A percentile compares a stretch with the other conserved stretches of the same genome.
These are phyloP conservation scores for Annulohypoxylon truncatum DNA, from an alignment of 2,329 filamentous ascomycete genomes.

Conservation along the genomic window DNA sequence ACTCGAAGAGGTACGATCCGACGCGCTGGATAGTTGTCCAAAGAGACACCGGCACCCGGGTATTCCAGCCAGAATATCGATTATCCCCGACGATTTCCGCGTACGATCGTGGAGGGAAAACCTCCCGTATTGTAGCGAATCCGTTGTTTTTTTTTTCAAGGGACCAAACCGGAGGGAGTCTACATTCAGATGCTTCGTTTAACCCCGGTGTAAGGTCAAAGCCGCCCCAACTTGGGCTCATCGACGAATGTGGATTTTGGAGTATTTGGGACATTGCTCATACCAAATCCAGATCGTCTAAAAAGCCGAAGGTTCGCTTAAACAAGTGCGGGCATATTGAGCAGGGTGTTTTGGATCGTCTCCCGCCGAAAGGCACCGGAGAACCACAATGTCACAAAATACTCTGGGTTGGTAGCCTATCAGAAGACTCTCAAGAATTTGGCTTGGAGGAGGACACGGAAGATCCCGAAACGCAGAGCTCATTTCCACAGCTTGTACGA, in stretches of 20 bases:
- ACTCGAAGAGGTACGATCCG: constrained; percentile 51
- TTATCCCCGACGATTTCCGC: constrained; percentile 43
- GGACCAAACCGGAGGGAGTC: constrained; percentile 63
- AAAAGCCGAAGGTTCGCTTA: constrained; percentile 50
- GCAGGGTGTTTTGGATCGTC: constrained; percentile 52
- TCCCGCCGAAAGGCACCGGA: constrained; percentile 49
- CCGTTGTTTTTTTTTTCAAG: constrained; percentile 65
- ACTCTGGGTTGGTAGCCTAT: constrained; percentile 54
- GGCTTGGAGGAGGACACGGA: constrained; percentile 52
- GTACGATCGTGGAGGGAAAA: constrained; percentile 42
- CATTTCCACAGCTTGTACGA: constrained; percentile 58
- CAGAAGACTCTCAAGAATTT: constrained; percentile 51
- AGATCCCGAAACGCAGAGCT: constrained; percentile 37
- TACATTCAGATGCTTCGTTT: constrained; percentile 73
- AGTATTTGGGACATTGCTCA: constrained; percentile 71
- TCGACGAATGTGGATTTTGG: constrained; percentile 76
- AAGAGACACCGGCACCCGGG: constrained; percentile 62
- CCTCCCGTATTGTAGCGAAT: constrained; percentile 67
- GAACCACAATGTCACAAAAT: constrained; percentile 57
- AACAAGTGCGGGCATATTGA: constrained; percentile 58
- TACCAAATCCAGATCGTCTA: constrained; percentile 51
- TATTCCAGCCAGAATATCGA: constrained; percentile 64
- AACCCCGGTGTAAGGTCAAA: constrained; percentile 65
- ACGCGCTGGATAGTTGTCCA: constrained; percentile 67
- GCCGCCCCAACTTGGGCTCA: constrained; percentile 70